Evolutionary conservation across 2,329 filamentous ascomycete genomes (phyloP).

Genomic region (Penicillium sp.): DNA sequence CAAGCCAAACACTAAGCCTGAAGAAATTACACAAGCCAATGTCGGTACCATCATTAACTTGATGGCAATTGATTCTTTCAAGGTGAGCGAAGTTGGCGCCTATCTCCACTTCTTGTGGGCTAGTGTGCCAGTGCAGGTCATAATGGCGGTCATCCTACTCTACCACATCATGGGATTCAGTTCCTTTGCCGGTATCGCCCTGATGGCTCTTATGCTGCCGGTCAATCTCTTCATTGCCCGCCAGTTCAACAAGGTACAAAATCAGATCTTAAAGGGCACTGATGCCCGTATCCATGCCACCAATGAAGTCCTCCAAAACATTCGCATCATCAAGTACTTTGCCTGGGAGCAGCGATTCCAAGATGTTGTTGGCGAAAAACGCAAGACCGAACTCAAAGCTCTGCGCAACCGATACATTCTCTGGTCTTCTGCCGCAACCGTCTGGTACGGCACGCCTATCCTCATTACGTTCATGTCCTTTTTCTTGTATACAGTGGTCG

Average conservation of each 20-base stretch:
- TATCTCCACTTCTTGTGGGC: slow-evolving; percentile 97
- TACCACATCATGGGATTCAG: slow-evolving; percentile 90
- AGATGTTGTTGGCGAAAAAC: slow-evolving; percentile 83
- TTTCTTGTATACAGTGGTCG: slow-evolving; percentile 84
- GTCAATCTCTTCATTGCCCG: slow-evolving; percentile 86
- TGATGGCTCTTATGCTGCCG: slow-evolving; percentile 86
- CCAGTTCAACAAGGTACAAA: slow-evolving; percentile 82
- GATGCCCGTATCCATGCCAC: slow-evolving; percentile 95
- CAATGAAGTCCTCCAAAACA: slow-evolving; percentile 95
- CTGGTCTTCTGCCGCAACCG: slow-evolving; percentile 86
- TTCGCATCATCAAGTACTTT: slow-evolving; percentile 98
- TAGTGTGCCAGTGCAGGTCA: slow-evolving; percentile 81
- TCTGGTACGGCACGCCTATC: slow-evolving; percentile 95
- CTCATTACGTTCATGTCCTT: slow-evolving; percentile 97
- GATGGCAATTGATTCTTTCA: slow-evolving; percentile 99
- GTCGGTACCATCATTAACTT: slow-evolving; percentile 98
- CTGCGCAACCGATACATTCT: slow-evolving; percentile 81
- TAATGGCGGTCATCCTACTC: slow-evolving; percentile 75
- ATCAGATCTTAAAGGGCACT: slow-evolving; percentile 86
- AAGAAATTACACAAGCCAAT: slow-evolving; percentile 72
- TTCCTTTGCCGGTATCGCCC: slow-evolving; percentile 85
- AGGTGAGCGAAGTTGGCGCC: slow-evolving; percentile 89
- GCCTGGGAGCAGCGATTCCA: slow-evolving; percentile 95
- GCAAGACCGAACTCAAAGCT: slow-evolving; percentile 71
- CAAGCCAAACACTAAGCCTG: slow-evolving; percentile 18